Evolutionary conservation across 805 yeast species (phyloP), one percentile per base, ranked within the genome.

Genomic region (Ogataea glucozyma): DNA sequence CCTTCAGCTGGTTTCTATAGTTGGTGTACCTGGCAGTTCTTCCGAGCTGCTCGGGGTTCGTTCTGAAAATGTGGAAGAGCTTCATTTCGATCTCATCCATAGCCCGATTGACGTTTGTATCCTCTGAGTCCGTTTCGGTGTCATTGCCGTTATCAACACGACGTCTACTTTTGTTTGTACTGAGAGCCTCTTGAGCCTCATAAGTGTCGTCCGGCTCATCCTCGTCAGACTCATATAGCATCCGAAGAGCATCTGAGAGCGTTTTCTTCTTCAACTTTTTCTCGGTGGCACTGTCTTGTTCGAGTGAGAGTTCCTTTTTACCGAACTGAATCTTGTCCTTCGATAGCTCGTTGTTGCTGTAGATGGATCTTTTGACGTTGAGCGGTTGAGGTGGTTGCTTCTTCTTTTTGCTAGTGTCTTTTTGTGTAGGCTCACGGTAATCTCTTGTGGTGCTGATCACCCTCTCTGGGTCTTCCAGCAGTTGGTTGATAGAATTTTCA

Each of bases 141-240:
- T 63, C 71, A n/a, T 60, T 68, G 26, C 58, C 54, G n/a, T n/a
- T n/a, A n/a, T n/a, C n/a, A n/a, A n/a, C n/a, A n/a, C n/a, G n/a
- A n/a, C n/a, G n/a, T n/a, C n/a, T n/a, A n/a, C n/a, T n/a, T n/a
- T n/a, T n/a, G n/a, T n/a, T n/a, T n/a, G n/a, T n/a, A n/a, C 61
- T 56, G 0, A 76, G 69, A 31, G 64, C 53, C 41, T 75, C 80
- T 42, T 73, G 74, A 31, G 79, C 88, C 44, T 74, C 79, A 56
- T 82, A 78, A 0, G 90, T 82, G 51, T 86, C 95, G 57, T 88
- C 96, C 3, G 84, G 81, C 53, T 88, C 96, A 60, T 87, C 95
- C 50, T 88, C 96, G 54, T 87, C 91, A 6, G 79, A 73, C 32
- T 83, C 84, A 51, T 85, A 83, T 47, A 86, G 65, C 48, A 85